phyloP scores from a whole-genome alignment of 2,329 filamentous ascomycete genomes.

The Diaporthe longicolla region DNA sequence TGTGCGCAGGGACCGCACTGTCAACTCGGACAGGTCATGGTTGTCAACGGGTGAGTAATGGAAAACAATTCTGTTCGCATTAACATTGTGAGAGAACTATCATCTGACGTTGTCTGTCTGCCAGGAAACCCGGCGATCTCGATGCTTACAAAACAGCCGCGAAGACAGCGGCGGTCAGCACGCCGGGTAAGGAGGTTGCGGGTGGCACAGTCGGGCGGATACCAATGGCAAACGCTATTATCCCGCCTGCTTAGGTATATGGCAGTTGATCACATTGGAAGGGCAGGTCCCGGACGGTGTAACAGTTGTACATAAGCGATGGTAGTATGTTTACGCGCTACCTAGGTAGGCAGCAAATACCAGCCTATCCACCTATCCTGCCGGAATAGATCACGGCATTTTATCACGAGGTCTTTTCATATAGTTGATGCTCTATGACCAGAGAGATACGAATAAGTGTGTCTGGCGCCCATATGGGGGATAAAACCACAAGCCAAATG shows the following conservation, averaged over 20 bases:
- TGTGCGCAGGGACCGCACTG: slow-evolving; percentile 26
- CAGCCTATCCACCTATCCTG: no score
- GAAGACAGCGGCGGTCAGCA: neutral
- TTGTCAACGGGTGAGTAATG: slow-evolving; percentile 17
- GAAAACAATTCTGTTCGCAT: no score
- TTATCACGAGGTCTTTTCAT: neutral
- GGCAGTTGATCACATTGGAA: neutral
- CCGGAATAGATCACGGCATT: neutral
- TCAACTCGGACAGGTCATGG: slow-evolving; percentile 27
- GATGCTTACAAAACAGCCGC: slow-evolving; percentile 20
- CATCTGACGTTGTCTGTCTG: neutral
- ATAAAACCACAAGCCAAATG: neutral
- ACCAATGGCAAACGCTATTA: slow-evolving; percentile 15
- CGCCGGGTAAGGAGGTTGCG: neutral
- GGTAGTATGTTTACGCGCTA: neutral
- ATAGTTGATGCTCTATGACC: neutral
- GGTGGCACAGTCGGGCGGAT: slow-evolving; percentile 12
- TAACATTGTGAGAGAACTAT: neutral
- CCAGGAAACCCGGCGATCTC: slow-evolving; percentile 23
- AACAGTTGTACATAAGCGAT: neutral
- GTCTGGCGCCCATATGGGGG: neutral
- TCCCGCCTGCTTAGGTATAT: slow-evolving; percentile 10
- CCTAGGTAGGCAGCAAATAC: no score
- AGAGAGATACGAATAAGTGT: neutral
- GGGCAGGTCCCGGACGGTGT: slow-evolving; percentile 6